A percentile compares a stretch with the other conserved stretches of the same genome.
Conservation (phyloP, 768 basidiomycete genomes). For the Leccinum obscurum region DNA sequence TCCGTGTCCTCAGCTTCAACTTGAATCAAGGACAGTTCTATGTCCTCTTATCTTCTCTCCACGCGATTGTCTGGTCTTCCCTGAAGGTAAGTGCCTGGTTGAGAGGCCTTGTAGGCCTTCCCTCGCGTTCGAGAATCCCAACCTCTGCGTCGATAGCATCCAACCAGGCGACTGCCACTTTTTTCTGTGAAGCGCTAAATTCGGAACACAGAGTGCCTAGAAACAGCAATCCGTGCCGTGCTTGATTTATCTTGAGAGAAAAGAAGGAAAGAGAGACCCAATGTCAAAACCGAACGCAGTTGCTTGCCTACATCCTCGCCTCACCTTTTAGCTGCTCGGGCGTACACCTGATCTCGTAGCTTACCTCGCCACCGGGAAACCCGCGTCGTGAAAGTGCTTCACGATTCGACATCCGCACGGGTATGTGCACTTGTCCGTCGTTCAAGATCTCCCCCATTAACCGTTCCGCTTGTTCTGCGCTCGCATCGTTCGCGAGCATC, state of each 20-base stretch:
- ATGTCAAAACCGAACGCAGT: too few relatives aligned
- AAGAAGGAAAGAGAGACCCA: too few relatives aligned
- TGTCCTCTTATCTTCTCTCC: slow-evolving; percentile 48
- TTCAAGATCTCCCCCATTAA: slow-evolving; percentile 59
- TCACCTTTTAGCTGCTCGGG: slow-evolving; percentile 44
- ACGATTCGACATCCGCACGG: slow-evolving; percentile 54
- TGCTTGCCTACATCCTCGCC: neutral
- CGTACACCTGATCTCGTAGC: slow-evolving; percentile 48
- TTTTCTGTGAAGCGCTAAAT: slow-evolving; percentile 44
- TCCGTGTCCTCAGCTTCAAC: too few relatives aligned
- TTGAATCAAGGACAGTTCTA: too few relatives aligned
- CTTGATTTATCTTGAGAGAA: slow-evolving; percentile 58
- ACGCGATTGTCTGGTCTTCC: slow-evolving; percentile 51
- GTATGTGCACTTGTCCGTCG: slow-evolving; percentile 66
- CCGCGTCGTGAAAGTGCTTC: slow-evolving; percentile 53
- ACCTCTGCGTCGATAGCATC: slow-evolving; percentile 48
- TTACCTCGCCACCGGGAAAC: slow-evolving; percentile 59
- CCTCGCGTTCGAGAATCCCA: slow-evolving; percentile 35
- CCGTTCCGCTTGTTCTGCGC: slow-evolving; percentile 24
- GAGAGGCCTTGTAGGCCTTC: slow-evolving; percentile 23
- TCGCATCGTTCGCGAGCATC: slow-evolving; percentile 29
- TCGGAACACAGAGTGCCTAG: slow-evolving; percentile 46
- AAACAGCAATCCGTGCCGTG: slow-evolving; percentile 64
- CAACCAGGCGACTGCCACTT: slow-evolving; percentile 47
- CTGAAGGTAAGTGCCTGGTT: slow-evolving; percentile 49